phyloP scores from a whole-genome alignment of 2,329 filamentous ascomycete genomes.

The Pseudocercospora macadamiae region DNA sequence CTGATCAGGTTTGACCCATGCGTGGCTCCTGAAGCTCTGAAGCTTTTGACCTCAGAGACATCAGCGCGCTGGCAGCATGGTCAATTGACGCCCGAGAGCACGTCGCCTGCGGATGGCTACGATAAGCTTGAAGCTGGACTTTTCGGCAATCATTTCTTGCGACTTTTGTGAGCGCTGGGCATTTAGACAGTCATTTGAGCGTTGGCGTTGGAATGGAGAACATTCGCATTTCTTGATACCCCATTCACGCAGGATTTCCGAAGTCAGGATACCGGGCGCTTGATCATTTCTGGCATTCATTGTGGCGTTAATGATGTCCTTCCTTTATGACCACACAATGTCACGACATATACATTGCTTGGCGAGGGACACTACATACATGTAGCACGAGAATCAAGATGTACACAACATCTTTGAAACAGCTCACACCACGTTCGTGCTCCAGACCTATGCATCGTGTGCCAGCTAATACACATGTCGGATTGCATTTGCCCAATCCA shows the following conservation, averaged over 20 bases:
- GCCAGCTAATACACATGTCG: no score
- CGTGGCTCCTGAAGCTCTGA: no score
- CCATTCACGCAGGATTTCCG: background rate
- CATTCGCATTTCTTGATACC: background rate
- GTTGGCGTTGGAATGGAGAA: background rate
- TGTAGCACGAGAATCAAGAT: background rate
- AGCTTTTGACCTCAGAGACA: background rate
- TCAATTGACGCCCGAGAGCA: background rate
- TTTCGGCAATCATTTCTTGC: background rate
- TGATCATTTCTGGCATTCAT: no score
- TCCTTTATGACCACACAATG: no score
- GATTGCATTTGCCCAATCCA: no score
- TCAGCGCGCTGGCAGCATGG: background rate
- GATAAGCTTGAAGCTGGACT: background rate
- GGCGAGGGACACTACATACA: background rate
- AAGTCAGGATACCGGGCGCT: background rate
- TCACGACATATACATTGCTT: background rate
- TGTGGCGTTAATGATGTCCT: no score
- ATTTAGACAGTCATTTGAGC: no score
- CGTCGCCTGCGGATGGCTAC: background rate
- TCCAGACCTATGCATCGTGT: no score
- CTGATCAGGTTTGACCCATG: no score
- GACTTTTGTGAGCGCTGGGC: background rate
- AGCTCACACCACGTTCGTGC: no score
- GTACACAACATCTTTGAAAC: no score